A percentile compares a stretch with the other conserved stretches of the same genome.
These are phyloP conservation scores for Kwoniella dendrophila DNA, from an alignment of 768 basidiomycete genomes.

Conservation along the genomic window DNA sequence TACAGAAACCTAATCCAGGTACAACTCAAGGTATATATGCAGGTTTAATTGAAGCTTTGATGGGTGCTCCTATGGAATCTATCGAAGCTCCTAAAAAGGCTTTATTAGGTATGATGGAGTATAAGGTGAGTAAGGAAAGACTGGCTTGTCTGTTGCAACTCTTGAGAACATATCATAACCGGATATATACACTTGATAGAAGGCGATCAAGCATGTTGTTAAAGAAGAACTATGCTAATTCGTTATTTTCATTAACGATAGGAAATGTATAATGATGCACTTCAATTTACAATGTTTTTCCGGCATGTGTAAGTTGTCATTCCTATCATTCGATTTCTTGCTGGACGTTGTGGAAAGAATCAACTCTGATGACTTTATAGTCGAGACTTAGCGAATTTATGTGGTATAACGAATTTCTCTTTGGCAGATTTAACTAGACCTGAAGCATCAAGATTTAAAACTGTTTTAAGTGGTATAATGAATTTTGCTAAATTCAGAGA, in stretches of 20 bases:
- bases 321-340: not conserved
- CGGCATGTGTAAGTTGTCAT: slow-evolving; percentile 41
- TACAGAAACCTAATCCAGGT: slow-evolving; percentile 31
- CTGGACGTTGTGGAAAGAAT: slow-evolving; percentile 5
- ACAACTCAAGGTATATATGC: slow-evolving; percentile 43
- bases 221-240: not conserved
- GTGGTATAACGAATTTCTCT: slow-evolving; percentile 63
- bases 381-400: slow-evolving; percentile 37
- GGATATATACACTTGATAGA: no score
- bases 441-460: slow-evolving; percentile 71
- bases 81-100: slow-evolving; percentile 45
- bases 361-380: slow-evolving; percentile 11
- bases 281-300: slow-evolving; percentile 54
- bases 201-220: not conserved
- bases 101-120: slow-evolving; percentile 53
- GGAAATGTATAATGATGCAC: slow-evolving; percentile 43
- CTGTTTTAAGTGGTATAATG: slow-evolving; percentile 81
- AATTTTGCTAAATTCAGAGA: slow-evolving; percentile 82
- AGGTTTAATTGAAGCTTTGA: slow-evolving; percentile 38
- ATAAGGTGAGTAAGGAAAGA: slow-evolving; percentile 40
- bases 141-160: not conserved
- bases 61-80: slow-evolving; percentile 40
- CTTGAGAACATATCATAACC: no score
- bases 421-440: slow-evolving; percentile 74
- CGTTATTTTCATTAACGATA: slow-evolving; percentile 11